phyloP scores from a whole-genome alignment of 1,139 yeast genomes.

The Hyphopichia pseudoburtonii region DNA sequence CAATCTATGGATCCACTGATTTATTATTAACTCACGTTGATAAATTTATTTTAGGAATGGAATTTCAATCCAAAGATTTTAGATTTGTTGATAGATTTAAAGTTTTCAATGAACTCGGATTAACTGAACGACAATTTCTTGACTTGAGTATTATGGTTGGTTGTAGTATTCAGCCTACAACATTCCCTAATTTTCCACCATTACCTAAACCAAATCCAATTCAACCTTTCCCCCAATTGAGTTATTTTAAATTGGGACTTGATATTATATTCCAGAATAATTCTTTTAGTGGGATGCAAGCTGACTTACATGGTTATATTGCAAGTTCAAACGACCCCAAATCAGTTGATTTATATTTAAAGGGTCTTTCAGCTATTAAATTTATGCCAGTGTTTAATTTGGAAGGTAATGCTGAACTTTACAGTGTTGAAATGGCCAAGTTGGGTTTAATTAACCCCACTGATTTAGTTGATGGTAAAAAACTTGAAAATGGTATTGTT shows the following conservation, averaged over 20 bases:
- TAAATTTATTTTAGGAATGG: conserved; percentile 72
- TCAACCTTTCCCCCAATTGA: conserved; percentile 44
- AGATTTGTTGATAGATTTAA: conserved; percentile 62
- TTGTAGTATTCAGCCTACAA: conserved; percentile 68
- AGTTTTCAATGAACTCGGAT: conserved; percentile 59
- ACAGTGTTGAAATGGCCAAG: conserved; percentile 39
- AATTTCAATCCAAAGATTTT: conserved; percentile 62
- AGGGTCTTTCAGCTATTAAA: conserved; percentile 42
- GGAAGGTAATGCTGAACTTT: conserved; percentile 69
- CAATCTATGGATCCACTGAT: conserved; percentile 85
- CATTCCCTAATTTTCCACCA: conserved; percentile 59
- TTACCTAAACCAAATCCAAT: conserved; percentile 45
- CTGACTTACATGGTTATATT: conserved; percentile 38
- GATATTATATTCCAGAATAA: conserved; percentile 43
- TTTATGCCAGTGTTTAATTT: conserved; percentile 67
- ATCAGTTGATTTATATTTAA: conserved; percentile 36
- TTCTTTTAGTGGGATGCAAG: conserved; percentile 23
- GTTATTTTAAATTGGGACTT: conserved; percentile 43
- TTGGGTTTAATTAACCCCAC: conserved; percentile 25
- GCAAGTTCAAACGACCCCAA: conserved; percentile 38
- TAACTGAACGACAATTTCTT: conserved; percentile 64
- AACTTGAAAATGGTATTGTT: background rate
- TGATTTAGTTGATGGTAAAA: conserved; percentile 15
- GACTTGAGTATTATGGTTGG: conserved; percentile 81
- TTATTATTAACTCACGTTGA: conserved; percentile 64